phyloP scores from a whole-genome alignment of 179 eudicot genomes.

The Beta corolliflora region DNA sequence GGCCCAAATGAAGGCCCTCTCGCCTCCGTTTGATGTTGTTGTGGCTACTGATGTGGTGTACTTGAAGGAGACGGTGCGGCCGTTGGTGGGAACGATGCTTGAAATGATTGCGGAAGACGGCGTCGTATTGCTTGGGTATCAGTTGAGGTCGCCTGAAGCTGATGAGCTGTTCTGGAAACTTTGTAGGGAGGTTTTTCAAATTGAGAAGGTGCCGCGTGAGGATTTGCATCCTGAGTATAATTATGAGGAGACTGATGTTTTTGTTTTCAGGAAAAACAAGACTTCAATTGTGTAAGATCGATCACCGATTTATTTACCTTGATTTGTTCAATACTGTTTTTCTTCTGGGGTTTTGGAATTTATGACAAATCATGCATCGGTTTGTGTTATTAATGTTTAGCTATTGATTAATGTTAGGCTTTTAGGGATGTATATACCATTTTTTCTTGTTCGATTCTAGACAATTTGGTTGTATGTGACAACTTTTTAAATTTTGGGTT shows the following conservation, averaged over 20 bases:
- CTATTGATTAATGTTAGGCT: too few relatives aligned
- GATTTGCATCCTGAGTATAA: slow-evolving; percentile 82
- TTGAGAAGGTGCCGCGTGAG: slow-evolving; percentile 65
- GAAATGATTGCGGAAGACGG: slow-evolving; percentile 58
- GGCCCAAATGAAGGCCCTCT: slow-evolving; percentile 49
- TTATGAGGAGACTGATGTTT: slow-evolving; percentile 79
- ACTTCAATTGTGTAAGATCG: slow-evolving; percentile 5
- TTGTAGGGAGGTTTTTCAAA: slow-evolving; percentile 47
- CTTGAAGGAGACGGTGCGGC: slow-evolving; percentile 70
- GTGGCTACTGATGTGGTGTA: slow-evolving; percentile 93
- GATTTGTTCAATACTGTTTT: neutral
- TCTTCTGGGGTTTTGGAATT: too few relatives aligned
- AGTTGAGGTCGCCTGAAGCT: slow-evolving; percentile 80
- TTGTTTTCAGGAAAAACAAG: slow-evolving; percentile 62
- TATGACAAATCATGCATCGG: too few relatives aligned
- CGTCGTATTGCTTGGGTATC: slow-evolving; percentile 77
- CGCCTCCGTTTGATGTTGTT: slow-evolving; percentile 69
- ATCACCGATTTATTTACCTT: neutral
- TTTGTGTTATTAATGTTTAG: too few relatives aligned
- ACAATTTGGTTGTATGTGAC: neutral
- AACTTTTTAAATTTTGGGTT: neutral
- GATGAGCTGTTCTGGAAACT: slow-evolving; percentile 70
- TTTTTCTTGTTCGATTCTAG: too few relatives aligned
- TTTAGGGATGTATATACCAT: too few relatives aligned
- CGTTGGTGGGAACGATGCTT: slow-evolving; percentile 61